Percentiles rank a stretch among this genome's conserved stretches.
phyloP scores from a whole-genome alignment of 2,329 filamentous ascomycete species.

The Cordyceps sp. region DNA sequence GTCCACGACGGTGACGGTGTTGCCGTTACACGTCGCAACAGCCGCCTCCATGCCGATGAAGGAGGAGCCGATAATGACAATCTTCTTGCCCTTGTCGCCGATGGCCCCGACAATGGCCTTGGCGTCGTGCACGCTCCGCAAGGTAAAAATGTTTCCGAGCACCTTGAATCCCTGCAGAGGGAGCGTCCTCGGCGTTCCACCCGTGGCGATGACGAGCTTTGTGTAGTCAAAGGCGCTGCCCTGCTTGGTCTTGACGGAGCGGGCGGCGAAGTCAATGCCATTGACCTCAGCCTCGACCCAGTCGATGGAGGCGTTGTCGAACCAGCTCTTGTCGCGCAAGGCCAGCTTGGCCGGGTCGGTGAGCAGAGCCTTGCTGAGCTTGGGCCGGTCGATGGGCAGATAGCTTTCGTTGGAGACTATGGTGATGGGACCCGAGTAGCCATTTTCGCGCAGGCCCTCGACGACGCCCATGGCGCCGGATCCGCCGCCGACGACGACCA shows the following conservation, averaged over 20 bases:
- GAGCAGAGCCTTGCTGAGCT: conserved; percentile 85
- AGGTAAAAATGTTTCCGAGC: conserved; percentile 70
- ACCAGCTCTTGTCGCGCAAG: conserved; percentile 64
- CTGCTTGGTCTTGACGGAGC: conserved; percentile 57
- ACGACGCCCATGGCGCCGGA: conserved; percentile 69
- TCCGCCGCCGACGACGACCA: conserved; percentile 80
- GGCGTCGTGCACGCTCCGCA: conserved; percentile 63
- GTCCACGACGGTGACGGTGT: conserved; percentile 73
- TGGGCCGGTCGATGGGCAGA: conserved; percentile 80
- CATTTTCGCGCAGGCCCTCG: conserved; percentile 67
- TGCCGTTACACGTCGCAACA: conserved; percentile 62
- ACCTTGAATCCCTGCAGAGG: conserved; percentile 77
- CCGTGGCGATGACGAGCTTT: conserved; percentile 82
- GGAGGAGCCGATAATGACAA: conserved; percentile 80
- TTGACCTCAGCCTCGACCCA: conserved; percentile 49
- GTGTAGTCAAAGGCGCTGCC: conserved; percentile 61
- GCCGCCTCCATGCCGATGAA: conserved; percentile 99
- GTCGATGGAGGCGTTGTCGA: conserved; percentile 42
- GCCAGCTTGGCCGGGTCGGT: conserved; percentile 65
- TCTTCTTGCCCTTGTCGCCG: conserved; percentile 72
- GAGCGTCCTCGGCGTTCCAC: conserved; percentile 58
- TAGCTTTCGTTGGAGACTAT: conserved; percentile 74
- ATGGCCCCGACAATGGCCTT: conserved; percentile 66
- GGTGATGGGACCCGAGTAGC: conserved; percentile 66
- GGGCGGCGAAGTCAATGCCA: conserved; percentile 57